These are phyloP conservation scores for Zygosaccharomyces pseudobailii DNA, from an alignment of 1,139 yeast species.

Conservation along the genomic window DNA sequence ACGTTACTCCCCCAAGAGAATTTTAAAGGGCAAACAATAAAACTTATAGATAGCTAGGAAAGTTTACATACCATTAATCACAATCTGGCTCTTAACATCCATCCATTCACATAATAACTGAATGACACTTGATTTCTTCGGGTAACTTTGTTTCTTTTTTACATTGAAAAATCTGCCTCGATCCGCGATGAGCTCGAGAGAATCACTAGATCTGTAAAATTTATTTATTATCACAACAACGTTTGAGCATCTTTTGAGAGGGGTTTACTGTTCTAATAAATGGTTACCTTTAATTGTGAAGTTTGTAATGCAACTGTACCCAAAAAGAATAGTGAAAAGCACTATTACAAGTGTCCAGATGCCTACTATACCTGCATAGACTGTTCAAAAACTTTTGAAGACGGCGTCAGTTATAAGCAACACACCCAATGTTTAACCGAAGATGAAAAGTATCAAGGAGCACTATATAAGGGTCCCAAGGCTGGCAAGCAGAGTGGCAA, in stretches of 20 bases:
- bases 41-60: too few relatives aligned
- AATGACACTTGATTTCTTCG: background rate
- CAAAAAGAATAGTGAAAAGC: slow-evolving; percentile 84
- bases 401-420: slow-evolving; percentile 57
- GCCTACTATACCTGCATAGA: slow-evolving; percentile 93
- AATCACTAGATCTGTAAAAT: background rate
- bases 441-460: slow-evolving; percentile 91
- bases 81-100: too few relatives aligned
- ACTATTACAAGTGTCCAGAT: slow-evolving; percentile 71
- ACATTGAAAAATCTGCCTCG: background rate
- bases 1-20: too few relatives aligned
- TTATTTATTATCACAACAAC: background rate
- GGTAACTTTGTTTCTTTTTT: background rate
- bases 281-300: slow-evolving; percentile 43
- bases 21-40: too few relatives aligned
- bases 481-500: slow-evolving; percentile 4
- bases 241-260: background rate
- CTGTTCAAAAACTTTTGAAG: slow-evolving; percentile 78
- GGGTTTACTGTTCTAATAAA: slow-evolving; percentile 9
- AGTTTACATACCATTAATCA: too few relatives aligned
- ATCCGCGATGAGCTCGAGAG: slow-evolving; percentile 1
- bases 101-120: too few relatives aligned
- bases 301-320: slow-evolving; percentile 84
- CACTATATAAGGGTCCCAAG: slow-evolving; percentile 62
- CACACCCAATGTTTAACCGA: slow-evolving; percentile 91